Evolutionary conservation across 139 green algal species (phyloP), one percentile per base, ranked within the genome.

Genomic region (Eudorina sp.): DNA sequence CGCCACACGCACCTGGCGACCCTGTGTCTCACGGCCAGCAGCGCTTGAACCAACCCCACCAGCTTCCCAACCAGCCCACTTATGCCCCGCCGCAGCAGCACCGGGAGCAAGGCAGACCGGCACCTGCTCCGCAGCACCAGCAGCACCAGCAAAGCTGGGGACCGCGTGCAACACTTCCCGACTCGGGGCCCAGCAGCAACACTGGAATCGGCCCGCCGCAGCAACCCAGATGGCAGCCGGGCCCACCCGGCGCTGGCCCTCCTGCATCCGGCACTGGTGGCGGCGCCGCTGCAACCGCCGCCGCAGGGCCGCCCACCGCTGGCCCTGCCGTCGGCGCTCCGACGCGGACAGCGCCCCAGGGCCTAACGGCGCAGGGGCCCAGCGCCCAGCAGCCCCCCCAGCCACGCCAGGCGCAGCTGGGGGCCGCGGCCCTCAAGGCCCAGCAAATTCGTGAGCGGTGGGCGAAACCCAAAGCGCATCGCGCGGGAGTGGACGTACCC

Each of bases 391-490:
- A 18, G 13, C 55, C 11, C 13, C 55, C 19, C 21, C 62, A 45
- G 62, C 62, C 55, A 4, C 14, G 55, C 55, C 18, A 13, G 38
- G 3, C 36, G 36, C 68, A 76, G 43, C 73, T n/a, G 73, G 73
- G 43, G 11, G 14, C 14, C 43, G 73, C 73, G 14, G 45, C 73
- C 45, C 25, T 81, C 2, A 79, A 41, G 46, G 73, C 73, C n/a
- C 75, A 83, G 14, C 75, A 69, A 25, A 41, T 68, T 21, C 75
- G 75, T 29, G 48, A 68, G 48, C 48, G 31, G 40, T 83, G 75
- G 75, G 48, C 48, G 2, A 83, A 83, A n/a, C 75, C 75, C 48
- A 68, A 68, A 31, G 31, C 48, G 18, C 75, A 68, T 48, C 75
- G 48, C n/a, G n/a, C 75, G 31, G 75, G 75, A 0, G 8, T 68